phyloP scores from a whole-genome alignment of 192 early-diverging fungal species.

The Dimargaris cristalligena region DNA sequence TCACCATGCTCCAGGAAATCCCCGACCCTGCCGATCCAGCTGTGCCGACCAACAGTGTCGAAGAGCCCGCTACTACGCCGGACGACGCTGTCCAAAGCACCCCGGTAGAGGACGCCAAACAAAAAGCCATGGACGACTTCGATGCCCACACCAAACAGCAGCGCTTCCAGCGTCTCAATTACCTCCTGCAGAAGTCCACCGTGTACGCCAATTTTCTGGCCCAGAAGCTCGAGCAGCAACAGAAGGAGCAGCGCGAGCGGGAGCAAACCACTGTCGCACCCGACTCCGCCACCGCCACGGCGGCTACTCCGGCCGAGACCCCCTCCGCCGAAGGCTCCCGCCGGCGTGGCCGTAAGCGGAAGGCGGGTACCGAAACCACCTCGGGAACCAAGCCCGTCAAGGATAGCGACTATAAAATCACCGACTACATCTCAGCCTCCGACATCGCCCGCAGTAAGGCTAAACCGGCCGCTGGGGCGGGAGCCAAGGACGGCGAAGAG shows the following conservation, averaged over 20 bases:
- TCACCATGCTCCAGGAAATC: too few relatives aligned
- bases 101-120: not conserved
- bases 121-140: constrained; percentile 47
- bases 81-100: too few relatives aligned
- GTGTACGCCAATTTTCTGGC: constrained; percentile 64
- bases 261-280: not conserved
- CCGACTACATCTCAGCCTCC: constrained; percentile 10
- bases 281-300: not conserved
- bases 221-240: constrained; percentile 42
- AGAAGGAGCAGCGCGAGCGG: constrained; percentile 10
- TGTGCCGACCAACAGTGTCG: too few relatives aligned
- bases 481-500: not conserved
- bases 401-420: constrained; percentile 3
- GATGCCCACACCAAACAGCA: constrained; percentile 37
- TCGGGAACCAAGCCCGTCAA: not conserved
- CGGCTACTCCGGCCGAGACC: not conserved
- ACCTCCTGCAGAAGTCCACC: constrained; percentile 65
- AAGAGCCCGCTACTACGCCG: too few relatives aligned
- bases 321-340: too few relatives aligned
- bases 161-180: constrained; percentile 54
- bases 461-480: not conserved
- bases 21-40: too few relatives aligned
- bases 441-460: constrained; percentile 1
- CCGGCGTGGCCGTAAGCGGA: constrained; percentile 3
- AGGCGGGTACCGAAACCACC: not conserved